Percentiles rank a stretch among this genome's conserved stretches.
phyloP scores from a whole-genome alignment of 768 basidiomycete genomes.

The Pleurotus tuber-regium region DNA sequence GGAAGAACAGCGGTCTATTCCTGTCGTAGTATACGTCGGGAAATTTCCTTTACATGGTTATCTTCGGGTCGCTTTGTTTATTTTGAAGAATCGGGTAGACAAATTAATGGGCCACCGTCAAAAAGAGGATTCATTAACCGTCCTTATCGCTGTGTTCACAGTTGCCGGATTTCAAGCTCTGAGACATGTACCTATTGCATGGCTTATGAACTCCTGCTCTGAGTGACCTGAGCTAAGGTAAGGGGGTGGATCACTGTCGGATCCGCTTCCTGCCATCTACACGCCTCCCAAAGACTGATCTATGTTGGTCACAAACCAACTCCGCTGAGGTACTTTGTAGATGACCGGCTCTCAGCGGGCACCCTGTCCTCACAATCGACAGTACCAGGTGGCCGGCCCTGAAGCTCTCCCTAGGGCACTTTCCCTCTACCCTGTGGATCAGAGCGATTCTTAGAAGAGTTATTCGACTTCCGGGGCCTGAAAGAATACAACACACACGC shows the following conservation, averaged over 20 bases:
- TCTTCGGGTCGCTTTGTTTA: no score
- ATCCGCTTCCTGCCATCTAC: neutral
- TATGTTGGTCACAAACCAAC: neutral
- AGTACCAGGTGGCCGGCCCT: neutral
- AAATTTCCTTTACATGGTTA: no score
- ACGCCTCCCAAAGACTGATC: neutral
- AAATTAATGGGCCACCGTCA: no score
- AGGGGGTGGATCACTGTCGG: no score
- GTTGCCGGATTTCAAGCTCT: no score
- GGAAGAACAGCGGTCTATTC: no score
- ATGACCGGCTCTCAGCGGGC: neutral
- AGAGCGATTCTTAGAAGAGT: neutral
- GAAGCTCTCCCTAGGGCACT: neutral
- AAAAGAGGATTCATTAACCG: no score
- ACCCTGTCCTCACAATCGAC: neutral
- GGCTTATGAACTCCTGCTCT: neutral
- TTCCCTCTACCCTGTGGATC: neutral
- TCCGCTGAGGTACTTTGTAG: neutral
- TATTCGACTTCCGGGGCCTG: no score
- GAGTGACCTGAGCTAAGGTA: neutral
- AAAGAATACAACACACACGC: no score
- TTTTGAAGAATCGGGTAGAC: no score
- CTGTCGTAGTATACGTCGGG: no score
- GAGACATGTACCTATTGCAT: neutral
- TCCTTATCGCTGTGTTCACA: no score